Evolutionary conservation across 345 rosid species (phyloP), one percentile per base, ranked within the genome.

Genomic region (Nephelium lappaceum): DNA sequence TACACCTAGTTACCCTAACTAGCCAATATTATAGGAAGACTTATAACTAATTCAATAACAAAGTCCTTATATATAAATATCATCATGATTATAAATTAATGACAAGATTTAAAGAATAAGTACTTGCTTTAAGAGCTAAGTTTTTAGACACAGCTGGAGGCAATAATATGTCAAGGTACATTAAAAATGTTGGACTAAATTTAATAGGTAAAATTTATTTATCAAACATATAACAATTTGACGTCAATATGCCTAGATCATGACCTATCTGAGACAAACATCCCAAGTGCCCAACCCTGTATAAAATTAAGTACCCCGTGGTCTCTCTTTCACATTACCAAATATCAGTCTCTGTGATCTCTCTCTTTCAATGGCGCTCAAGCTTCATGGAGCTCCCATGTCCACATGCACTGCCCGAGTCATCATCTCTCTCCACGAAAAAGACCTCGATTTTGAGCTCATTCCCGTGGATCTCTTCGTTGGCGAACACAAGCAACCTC

Each of bases 391-490:
- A 75, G 72, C 85, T n/a, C 82, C 89, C 47, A 83, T 90, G 90
- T 94, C 96, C 27, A 85, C 91, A 0, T 85, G 89, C 96, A 90
- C 93, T 55, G 67, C 91, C 2, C 89, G 90, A 38, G 98, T 88
- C 8, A 69, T 91, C 83, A 73, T 84, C 24, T 90, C 93, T 77
- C 92, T 95, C 41, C 88, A 85, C 27, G 98, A 95, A 85, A 95
- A 95, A 73, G 81, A 67, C 16, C 82, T 83, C 0, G 97, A 91
- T 65, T 95, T 93, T 73, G 92, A 91, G 88, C 84, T 93, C n/a
- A 77, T 90, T 47, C 88, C 86, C 0, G 89, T 95, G 66, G 76
- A 95, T 78, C 94, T 91, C 67, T 88, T 89, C 72, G 72, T 92
- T 27, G 89, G 87, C 74, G 87, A 93, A 58, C 93, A 94, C 73